A percentile compares a stretch with the other conserved stretches of the same genome.
Conservation (phyloP, 139 green algal species). For the Chlamydomonas eustigma region DNA sequence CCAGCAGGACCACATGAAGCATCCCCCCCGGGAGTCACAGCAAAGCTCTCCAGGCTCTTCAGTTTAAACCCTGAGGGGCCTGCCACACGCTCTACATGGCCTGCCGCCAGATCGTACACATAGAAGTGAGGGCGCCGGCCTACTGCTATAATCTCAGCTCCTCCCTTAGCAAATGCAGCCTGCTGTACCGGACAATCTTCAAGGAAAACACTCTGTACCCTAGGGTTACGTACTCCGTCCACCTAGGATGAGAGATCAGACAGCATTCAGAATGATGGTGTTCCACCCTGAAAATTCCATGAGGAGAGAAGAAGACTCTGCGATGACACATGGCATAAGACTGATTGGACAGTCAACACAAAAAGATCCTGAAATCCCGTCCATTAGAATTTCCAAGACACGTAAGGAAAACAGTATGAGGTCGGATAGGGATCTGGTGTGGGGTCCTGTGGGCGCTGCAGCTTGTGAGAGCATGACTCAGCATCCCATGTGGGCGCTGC, state of each 20-base stretch:
- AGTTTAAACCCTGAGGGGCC: slow-evolving; percentile 31
- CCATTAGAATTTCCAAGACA: too few species aligned
- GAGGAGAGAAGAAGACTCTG: too few species aligned
- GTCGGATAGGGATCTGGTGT: too few species aligned
- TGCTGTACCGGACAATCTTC: slow-evolving; percentile 82
- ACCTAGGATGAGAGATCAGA: slow-evolving; percentile 33
- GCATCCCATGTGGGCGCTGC: too few species aligned
- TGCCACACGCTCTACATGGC: slow-evolving; percentile 56
- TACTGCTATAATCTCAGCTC: slow-evolving; percentile 52
- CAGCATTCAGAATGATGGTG: too few species aligned
- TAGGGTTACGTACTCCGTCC: slow-evolving; percentile 77
- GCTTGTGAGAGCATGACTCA: too few species aligned
- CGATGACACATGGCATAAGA: too few species aligned
- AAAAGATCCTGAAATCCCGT: too few species aligned
- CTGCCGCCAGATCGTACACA: slow-evolving; percentile 70
- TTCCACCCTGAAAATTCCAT: too few species aligned
- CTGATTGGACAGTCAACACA: too few species aligned
- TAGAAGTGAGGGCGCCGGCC: slow-evolving; percentile 85
- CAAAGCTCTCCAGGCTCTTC: slow-evolving; percentile 75
- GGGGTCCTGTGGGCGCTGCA: too few species aligned
- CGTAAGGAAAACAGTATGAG: too few species aligned
- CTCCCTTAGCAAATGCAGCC: slow-evolving; percentile 70
- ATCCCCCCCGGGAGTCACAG: slow-evolving; percentile 21
- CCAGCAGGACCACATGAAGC: background rate
- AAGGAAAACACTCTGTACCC: slow-evolving; percentile 76